Base-by-base conservation (phyloP, 208 protist species). In the Dictyostelium gargantuum region DNA sequence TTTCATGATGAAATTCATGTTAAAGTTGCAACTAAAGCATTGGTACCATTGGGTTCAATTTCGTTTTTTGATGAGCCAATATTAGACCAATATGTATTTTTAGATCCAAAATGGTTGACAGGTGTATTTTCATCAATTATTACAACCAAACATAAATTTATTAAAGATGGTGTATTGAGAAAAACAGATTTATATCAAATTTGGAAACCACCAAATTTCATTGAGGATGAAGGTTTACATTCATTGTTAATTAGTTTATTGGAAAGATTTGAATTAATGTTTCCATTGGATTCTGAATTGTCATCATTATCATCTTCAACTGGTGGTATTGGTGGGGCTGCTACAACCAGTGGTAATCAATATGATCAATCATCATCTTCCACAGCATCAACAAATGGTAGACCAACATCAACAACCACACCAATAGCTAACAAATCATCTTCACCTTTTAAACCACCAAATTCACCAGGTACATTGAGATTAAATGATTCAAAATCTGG, bases 1-100 rank as follows among this genome's bases (percentile, higher is more conserved):
- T 89, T 89, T 35, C 82, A 89, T 79, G 82, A 89, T 79, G 82
- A 89, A 42, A 68, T 89, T 70, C 82, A 89, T 89, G 38, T 89
- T 35, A 89, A 89, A 54, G 82, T 89, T 35, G 82, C 82, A 17
- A 89, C 82, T 0, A 89, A 79, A 52, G 23, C 82, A 29, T 89
- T 89, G 15, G 48, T 54, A 40, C 50, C 46, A 46, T 38, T 89
- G 4, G 82, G 82, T 52, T 29, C 13, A 40, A 26, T 89, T 13
- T 54, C 82, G 23, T 89, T 56, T 50, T 89, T 89, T 79, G 82
- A 89, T 61, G 82, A 89, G 38, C 32, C 29, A 35, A 2, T 6
- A 19, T 52, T 75, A 6, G 82, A 89, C 13, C 40, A 68, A 40
- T 89, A 89, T 89, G 70, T 89, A 63, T 89, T 89, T 52, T 52